phyloP scores from a whole-genome alignment of 345 rosid genomes.

The Linum usitatissimum region DNA sequence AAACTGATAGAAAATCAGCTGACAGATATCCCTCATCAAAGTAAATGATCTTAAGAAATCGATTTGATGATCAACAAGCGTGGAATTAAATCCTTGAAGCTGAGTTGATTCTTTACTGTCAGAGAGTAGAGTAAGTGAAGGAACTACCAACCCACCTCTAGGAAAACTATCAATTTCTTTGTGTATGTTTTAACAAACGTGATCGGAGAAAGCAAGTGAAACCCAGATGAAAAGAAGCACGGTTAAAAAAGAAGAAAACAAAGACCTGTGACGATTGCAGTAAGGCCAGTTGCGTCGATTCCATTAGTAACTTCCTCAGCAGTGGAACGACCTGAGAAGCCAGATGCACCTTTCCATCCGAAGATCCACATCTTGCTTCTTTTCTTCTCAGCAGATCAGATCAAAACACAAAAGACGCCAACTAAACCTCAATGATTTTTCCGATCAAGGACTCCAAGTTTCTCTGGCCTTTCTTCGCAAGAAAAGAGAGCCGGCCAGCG shows the following conservation, averaged over 20 bases:
- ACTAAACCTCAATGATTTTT: background rate
- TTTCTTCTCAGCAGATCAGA: background rate
- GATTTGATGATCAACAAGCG: too few species aligned
- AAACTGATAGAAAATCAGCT: background rate
- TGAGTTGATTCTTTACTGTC: too few species aligned
- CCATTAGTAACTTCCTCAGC: constrained; percentile 34
- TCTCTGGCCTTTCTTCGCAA: background rate
- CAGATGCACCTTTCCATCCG: constrained; percentile 29
- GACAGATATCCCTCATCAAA: too few species aligned
- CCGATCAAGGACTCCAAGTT: background rate
- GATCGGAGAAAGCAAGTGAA: background rate
- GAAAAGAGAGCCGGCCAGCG: background rate
- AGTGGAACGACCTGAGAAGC: constrained; percentile 28
- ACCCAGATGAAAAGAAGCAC: background rate
- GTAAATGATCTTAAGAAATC: too few species aligned
- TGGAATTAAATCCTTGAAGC: too few species aligned
- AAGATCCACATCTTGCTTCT: constrained; percentile 14
- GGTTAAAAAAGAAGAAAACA: too few species aligned
- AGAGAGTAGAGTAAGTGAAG: too few species aligned
- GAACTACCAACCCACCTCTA: too few species aligned
- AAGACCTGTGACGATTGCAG: background rate
- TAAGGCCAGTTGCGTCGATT: constrained; percentile 30
- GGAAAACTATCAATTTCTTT: too few species aligned
- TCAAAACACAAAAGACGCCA: background rate
- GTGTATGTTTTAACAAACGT: too few species aligned